A percentile compares a stretch with the other conserved stretches of the same genome.
phyloP scores from a whole-genome alignment of 2,329 filamentous ascomycete species.

The Helotiales sp. region DNA sequence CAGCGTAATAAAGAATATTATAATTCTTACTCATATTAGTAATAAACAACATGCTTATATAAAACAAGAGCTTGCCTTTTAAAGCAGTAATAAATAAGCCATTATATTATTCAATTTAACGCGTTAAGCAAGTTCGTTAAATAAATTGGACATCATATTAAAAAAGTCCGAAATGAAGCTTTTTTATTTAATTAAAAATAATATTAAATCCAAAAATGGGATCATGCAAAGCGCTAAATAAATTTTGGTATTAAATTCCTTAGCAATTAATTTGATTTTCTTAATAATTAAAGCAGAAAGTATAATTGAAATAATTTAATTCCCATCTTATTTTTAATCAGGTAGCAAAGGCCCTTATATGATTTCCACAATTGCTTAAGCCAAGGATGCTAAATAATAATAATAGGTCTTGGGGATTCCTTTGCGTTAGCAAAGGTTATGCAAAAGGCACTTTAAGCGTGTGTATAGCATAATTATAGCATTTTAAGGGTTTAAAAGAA shows the following conservation, averaged over 20 bases:
- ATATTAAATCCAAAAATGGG: not conserved
- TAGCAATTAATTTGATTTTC: not conserved
- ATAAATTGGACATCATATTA: not conserved
- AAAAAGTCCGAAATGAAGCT: not conserved
- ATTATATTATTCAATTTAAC: not conserved
- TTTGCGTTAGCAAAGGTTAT: not conserved
- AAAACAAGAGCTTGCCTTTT: not conserved
- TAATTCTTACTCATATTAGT: not conserved
- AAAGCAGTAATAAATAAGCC: not conserved
- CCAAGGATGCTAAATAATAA: not conserved
- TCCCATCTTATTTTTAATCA: not conserved
- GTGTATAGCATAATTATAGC: not conserved
- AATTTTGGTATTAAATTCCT: not conserved
- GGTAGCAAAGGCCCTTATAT: not conserved
- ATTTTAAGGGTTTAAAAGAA: not conserved
- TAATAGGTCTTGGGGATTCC: not conserved
- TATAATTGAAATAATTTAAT: not conserved
- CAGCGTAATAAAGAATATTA: not conserved
- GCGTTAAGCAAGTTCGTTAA: not conserved
- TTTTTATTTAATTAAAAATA: not conserved
- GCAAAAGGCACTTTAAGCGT: not conserved
- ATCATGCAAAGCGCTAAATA: not conserved
- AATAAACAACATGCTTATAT: not conserved
- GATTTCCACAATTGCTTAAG: not conserved
- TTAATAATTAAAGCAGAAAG: not conserved